A percentile compares a stretch with the other conserved stretches of the same genome.
Conservation (phyloP, 441 rosid species). For the Gossypium lobatum region DNA sequence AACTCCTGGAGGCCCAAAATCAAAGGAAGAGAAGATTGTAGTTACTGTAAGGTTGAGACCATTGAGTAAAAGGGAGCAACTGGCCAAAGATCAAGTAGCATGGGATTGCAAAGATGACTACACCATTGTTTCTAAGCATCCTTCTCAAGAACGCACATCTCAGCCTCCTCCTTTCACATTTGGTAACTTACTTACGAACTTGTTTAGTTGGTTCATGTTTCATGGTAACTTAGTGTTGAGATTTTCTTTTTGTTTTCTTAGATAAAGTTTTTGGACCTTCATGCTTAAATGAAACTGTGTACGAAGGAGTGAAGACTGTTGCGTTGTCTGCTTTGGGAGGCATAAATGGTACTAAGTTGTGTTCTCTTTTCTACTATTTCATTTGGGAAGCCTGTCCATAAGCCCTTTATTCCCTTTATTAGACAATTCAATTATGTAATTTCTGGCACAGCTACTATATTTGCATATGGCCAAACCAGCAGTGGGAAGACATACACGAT, state of each 20-base stretch:
- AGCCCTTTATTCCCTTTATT: background rate
- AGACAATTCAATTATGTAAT: background rate
- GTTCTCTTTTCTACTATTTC: background rate
- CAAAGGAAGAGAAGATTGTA: slow-evolving; percentile 90
- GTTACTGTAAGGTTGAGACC: slow-evolving; percentile 94
- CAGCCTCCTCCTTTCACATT: slow-evolving; percentile 73
- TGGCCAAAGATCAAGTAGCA: slow-evolving; percentile 83
- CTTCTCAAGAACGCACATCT: slow-evolving; percentile 63
- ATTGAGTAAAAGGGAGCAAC: slow-evolving; percentile 75
- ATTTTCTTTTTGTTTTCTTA: slow-evolving; percentile 22
- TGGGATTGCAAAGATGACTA: slow-evolving; percentile 93
- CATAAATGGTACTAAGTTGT: slow-evolving; percentile 63
- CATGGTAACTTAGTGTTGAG: background rate
- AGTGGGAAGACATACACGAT: slow-evolving; percentile 98
- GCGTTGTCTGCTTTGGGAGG: slow-evolving; percentile 96
- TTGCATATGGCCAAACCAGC: slow-evolving; percentile 99
- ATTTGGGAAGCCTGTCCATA: background rate
- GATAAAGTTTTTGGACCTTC: slow-evolving; percentile 93
- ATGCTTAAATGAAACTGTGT: slow-evolving; percentile 68
- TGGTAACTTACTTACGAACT: slow-evolving; percentile 37
- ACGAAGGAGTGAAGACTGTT: slow-evolving; percentile 96
- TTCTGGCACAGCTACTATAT: slow-evolving; percentile 70
- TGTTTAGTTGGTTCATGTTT: background rate
- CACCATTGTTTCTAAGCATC: slow-evolving; percentile 65
- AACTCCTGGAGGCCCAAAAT: slow-evolving; percentile 76